Evolutionary conservation across 495 filamentous ascomycete genomes (phyloP).

Genomic region (Thermochaetoides thermophila): DNA sequence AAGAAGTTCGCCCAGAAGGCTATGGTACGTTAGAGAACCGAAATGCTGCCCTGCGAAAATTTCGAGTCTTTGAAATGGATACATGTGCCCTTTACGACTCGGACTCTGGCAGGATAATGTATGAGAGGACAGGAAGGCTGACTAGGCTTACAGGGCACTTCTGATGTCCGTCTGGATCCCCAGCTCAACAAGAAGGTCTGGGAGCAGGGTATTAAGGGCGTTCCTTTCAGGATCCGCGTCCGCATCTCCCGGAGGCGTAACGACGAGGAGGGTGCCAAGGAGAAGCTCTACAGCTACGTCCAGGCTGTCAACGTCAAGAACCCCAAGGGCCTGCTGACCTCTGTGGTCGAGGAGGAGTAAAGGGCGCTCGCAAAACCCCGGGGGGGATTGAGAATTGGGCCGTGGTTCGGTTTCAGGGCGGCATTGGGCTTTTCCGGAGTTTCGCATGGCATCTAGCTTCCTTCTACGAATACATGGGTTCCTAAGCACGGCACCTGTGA

Average conservation of each 20-base stretch:
- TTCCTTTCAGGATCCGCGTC: conserved; percentile 88
- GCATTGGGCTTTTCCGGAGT: conserved; percentile 37
- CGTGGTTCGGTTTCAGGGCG: conserved; percentile 28
- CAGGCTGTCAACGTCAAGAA: conserved; percentile 99
- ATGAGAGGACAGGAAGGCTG: conserved; percentile 8
- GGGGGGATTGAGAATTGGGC: conserved; percentile 16
- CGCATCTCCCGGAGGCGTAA: conserved; percentile 99
- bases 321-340: conserved; percentile 87
- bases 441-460: conserved; percentile 38
- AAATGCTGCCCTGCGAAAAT: too few relatives aligned
- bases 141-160: conserved; percentile 57
- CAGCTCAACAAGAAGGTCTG: conserved; percentile 99
- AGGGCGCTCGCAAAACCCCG: conserved; percentile 16
- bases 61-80: too few relatives aligned
- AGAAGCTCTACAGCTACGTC: conserved; percentile 97
- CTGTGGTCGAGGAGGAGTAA: conserved; percentile 53
- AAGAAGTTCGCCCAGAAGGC: conserved; percentile 76
- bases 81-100: too few relatives aligned
- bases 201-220: conserved; percentile 97
- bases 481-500: conserved; percentile 22
- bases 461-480: conserved; percentile 33
- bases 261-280: conserved; percentile 97
- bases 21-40: conserved; percentile 69
- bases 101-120: too few relatives aligned
- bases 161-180: conserved; percentile 94